Conservation (phyloP, 1,284 basidiomycete species). For the Sporisorium scitamineum region DNA sequence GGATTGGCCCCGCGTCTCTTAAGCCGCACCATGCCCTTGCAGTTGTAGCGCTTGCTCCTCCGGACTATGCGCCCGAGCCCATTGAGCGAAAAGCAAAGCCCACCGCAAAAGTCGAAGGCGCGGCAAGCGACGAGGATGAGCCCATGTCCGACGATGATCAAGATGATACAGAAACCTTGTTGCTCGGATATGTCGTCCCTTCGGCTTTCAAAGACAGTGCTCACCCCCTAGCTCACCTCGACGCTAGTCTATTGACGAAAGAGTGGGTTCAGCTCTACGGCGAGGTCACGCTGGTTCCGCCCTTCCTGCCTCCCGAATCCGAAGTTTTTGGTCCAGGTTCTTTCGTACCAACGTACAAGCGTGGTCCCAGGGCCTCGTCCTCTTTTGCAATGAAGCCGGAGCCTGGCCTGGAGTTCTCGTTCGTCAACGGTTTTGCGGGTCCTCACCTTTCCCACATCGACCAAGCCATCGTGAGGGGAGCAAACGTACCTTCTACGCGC, state of each 20-base stretch:
- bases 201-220: constrained; percentile 25
- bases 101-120: not conserved
- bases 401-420: not conserved
- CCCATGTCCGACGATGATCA: not conserved
- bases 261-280: constrained; percentile 48
- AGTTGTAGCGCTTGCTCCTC: constrained; percentile 30
- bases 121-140: not conserved
- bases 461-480: not conserved
- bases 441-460: not conserved
- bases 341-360: not conserved
- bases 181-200: constrained; percentile 39
- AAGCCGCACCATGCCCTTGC: constrained; percentile 23
- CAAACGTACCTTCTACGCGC: constrained; percentile 24
- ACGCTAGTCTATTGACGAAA: constrained; percentile 22
- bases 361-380: not conserved
- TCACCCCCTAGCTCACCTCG: constrained; percentile 30
- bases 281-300: constrained; percentile 36
- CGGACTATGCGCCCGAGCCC: constrained; percentile 8
- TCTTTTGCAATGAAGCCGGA: constrained; percentile 2
- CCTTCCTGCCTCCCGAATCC: constrained; percentile 34
- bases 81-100: not conserved
- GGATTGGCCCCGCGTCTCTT: not conserved
- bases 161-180: constrained; percentile 19
- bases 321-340: constrained; percentile 25
- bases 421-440: not conserved